Conservation (phyloP, 208 protist genomes). For the Tritrichomonas foetus region DNA sequence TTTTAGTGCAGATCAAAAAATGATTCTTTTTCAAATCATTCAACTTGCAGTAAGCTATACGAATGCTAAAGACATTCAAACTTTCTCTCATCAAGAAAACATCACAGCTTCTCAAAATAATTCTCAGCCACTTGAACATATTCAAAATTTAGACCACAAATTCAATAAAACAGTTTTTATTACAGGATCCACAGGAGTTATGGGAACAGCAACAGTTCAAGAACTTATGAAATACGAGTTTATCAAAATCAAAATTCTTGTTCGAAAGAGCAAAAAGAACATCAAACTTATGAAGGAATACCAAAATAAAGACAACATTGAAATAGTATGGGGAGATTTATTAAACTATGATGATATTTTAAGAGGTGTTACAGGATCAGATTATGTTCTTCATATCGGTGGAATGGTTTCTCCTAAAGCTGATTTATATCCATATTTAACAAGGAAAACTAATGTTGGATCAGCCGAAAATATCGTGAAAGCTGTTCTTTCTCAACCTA, state of each 20-base stretch:
- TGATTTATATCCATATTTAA: not conserved
- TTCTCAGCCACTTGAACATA: no score
- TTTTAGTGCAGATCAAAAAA: no score
- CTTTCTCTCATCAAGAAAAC: no score
- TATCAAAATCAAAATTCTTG: not conserved
- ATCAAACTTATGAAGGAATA: not conserved
- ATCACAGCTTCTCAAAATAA: no score
- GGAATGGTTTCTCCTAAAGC: not conserved
- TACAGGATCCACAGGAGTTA: not conserved
- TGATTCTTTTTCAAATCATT: no score
- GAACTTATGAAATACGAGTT: not conserved
- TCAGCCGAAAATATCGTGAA: not conserved
- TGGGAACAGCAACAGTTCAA: not conserved
- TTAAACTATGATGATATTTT: not conserved
- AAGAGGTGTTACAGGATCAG: not conserved
- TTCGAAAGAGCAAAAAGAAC: not conserved
- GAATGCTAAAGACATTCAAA: no score
- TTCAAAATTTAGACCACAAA: no score
- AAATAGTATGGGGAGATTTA: not conserved
- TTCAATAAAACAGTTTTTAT: not conserved
- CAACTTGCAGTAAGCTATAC: no score
- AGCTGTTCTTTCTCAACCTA: not conserved
- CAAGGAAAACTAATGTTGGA: not conserved
- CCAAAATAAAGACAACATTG: not conserved
- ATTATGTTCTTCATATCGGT: conserved; percentile 34